Base-by-base conservation (phyloP, 805 yeast genomes). In the Candida fluviatilis region DNA sequence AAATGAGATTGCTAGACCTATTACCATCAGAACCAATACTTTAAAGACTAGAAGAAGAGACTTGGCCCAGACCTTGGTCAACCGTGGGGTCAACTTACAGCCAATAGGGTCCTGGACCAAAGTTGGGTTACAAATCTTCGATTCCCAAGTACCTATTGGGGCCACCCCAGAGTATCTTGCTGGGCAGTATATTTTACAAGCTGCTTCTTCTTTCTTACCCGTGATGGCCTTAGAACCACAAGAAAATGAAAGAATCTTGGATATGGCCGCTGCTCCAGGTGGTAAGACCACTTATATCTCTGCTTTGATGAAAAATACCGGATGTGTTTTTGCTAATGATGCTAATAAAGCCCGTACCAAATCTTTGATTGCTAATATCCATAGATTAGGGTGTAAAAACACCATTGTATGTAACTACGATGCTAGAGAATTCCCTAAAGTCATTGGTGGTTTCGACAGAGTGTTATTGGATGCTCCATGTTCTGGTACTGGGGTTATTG, bases 211-310 rank as follows among this genome's bases (percentile, higher is more conserved):
- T 7, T 93, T 91, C 65, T 69, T 93, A 57, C 99, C 99, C 6
- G 96, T 90, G 15, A 87, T 93, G 91, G 99, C 99, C 0, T 70
- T 93, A 51, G 91, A 82, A 46, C 99, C 99, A n/a, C 95, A 89
- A 60, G 97, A 89, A 64, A 82, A 85, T 58, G 99, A 93, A 69
- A 83, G 99, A 56, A 75, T 93, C 29, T 71, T 93, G 46, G 99
- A 93, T 68, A 93, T 93, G 99, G 98, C 99, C 34, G 95, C 99
- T 43, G 97, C 99, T 19, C 99, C 99, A 48, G 99, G 99, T 70
- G 99, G 99, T 66, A 91, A 91, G 60, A 88, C 97, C 15, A 91
- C 99, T 2, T 90, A 88, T 60, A 78, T 91, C 37, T 80, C 95
- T 26, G 97, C 99, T 1, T 64, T 91, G 67, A 93, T 93, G 98